Base-by-base conservation (phyloP, 208 protist species). In the Leishmania major region DNA sequence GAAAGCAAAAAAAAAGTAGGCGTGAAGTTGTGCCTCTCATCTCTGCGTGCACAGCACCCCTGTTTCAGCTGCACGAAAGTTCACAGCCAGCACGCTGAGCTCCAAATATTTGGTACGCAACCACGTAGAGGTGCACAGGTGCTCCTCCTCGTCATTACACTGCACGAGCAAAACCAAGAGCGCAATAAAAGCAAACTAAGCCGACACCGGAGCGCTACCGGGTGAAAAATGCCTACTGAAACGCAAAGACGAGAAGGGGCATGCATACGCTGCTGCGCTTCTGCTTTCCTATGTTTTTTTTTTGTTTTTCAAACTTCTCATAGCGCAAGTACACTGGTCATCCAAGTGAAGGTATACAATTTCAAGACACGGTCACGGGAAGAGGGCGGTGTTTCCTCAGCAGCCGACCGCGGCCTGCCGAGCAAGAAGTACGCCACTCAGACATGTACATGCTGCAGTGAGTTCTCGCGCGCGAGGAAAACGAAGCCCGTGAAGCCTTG, bases 181-280 rank as follows among this genome's bases (percentile, higher is more conserved):
- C 72, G 31, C 15, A 78, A 84, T 31, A 88, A 71, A 79, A 79
- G 49, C 28, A 75, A 77, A 47, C 49, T 19, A 64, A 45, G 25
- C 64, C 45, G 31, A 64, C n/a, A 51, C 51, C n/a, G 37, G 28
- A 25, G 60, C 37, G 55, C 55, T 31, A 31, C 6, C 28, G 11
- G 40, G 19, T 31, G 55, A 6, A 35, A 17, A 22, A 35, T 64
- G 35, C 7, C 13, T 45, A 40, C 47, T 57, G 40, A 37, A n/a
- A 45, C 51, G 17, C 28, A 40, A 64, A 77, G 11, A 37, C 15
- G 4, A 60, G 47, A 60, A 45, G 11, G 28, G 28, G n/a, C 22
- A 71, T 62, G 19, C 57, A 47, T 35, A 28, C 28, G 70, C 70
- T 53, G 45, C 28, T 74, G 28, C 43, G 10, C 40, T n/a, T 72